These are phyloP conservation scores for Magnusiomyces suaveolens DNA, from an alignment of 1,139 yeast genomes.

Conservation along the genomic window DNA sequence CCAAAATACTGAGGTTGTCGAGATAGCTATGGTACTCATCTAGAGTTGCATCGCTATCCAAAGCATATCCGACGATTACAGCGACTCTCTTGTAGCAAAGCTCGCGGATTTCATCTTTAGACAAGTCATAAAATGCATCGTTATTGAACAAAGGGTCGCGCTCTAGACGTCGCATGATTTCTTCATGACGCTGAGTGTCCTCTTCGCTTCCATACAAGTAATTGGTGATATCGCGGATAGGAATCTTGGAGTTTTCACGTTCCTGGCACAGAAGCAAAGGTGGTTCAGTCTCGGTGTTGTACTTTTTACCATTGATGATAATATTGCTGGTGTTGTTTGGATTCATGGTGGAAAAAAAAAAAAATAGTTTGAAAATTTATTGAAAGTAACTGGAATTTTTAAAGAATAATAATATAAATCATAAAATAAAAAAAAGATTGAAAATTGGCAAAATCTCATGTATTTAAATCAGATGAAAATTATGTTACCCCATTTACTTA, in stretches of 20 bases:
- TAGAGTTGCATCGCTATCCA: constrained; percentile 40
- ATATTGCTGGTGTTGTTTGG: constrained; percentile 24
- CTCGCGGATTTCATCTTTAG: constrained; percentile 43
- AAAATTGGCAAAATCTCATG: too few relatives aligned
- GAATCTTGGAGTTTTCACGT: constrained; percentile 39
- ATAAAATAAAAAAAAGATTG: too few relatives aligned
- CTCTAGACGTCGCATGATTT: constrained; percentile 41
- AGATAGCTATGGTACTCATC: constrained; percentile 33
- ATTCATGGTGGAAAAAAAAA: neutral
- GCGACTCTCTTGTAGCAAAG: constrained; percentile 45
- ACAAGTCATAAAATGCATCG: constrained; percentile 44
- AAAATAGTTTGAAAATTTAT: too few relatives aligned
- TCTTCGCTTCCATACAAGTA: constrained; percentile 48
- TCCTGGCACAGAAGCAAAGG: constrained; percentile 38
- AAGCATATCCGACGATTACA: constrained; percentile 38
- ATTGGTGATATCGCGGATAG: constrained; percentile 40
- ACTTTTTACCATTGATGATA: constrained; percentile 25
- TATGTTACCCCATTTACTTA: too few relatives aligned
- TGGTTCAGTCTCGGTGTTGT: constrained; percentile 32
- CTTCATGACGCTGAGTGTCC: constrained; percentile 39
- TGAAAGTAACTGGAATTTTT: too few relatives aligned
- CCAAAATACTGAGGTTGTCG: constrained; percentile 38
- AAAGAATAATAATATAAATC: too few relatives aligned
- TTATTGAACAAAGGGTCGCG: constrained; percentile 48
- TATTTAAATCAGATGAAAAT: too few relatives aligned